A percentile compares a stretch with the other conserved stretches of the same genome.
Evolutionary conservation across 1,139 yeast genomes (phyloP).

Genomic region (Wickerhamomyces sp.): DNA sequence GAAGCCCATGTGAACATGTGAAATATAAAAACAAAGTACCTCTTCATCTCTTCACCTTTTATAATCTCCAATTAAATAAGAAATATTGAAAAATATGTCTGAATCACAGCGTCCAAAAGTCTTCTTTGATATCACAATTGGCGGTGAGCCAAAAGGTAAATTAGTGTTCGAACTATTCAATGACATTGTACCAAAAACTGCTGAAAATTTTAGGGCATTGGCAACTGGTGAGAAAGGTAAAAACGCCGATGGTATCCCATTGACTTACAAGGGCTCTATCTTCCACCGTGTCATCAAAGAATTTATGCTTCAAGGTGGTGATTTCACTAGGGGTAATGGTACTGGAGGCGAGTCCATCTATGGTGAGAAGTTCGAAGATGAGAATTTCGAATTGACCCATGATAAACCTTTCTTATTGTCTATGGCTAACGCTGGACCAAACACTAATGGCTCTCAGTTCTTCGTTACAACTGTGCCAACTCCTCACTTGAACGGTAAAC

Average conservation of each 20-base stretch:
- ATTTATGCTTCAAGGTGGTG: conserved; percentile 97
- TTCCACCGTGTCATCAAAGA: conserved; percentile 92
- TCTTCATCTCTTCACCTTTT: not conserved
- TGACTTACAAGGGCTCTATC: conserved; percentile 69
- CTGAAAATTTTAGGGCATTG: conserved; percentile 86
- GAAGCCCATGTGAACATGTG: too few species aligned
- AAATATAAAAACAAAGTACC: too few species aligned
- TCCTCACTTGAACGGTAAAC: conserved; percentile 88
- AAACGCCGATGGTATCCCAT: conserved; percentile 59
- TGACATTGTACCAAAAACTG: conserved; percentile 87
- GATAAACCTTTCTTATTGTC: conserved; percentile 83
- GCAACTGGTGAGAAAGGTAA: conserved; percentile 87
- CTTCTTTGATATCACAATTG: conserved; percentile 71
- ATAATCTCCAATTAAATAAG: not conserved
- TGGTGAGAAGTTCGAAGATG: conserved; percentile 95
- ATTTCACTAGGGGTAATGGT: conserved; percentile 84
- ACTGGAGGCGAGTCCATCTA: conserved; percentile 95
- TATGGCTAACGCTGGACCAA: conserved; percentile 96
- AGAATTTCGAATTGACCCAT: conserved; percentile 72
- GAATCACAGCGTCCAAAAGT: conserved; percentile 44
- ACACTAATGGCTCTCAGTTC: conserved; percentile 94
- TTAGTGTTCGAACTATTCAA: conserved; percentile 70
- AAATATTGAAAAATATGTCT: conserved; percentile 15
- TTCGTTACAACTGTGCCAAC: conserved; percentile 85
- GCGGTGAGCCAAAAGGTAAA: conserved; percentile 63